Conservation (phyloP, 2,329 filamentous ascomycete genomes). For the Ophiostoma novo-ulmi region DNA sequence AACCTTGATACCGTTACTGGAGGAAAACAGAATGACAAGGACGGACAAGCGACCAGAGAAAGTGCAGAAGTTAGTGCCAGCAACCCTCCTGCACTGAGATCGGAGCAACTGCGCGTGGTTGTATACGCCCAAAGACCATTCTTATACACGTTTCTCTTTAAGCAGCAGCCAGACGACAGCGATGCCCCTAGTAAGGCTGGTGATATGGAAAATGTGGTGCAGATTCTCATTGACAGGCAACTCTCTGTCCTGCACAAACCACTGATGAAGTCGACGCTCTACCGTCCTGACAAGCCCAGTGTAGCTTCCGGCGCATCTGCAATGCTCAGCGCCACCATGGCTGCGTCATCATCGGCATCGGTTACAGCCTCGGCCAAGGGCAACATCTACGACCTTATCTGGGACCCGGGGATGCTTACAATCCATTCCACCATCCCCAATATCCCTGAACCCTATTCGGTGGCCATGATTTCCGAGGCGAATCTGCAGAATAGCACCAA, state of each 20-base stretch:
- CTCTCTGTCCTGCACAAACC: constrained; percentile 54
- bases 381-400: constrained; percentile 58
- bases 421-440: constrained; percentile 62
- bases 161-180: constrained; percentile 44
- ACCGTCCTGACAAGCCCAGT: constrained; percentile 49
- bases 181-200: neutral
- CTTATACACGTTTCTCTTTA: constrained; percentile 71
- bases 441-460: constrained; percentile 49
- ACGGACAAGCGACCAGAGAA: neutral
- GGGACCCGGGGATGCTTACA: constrained; percentile 53
- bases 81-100: constrained; percentile 38
- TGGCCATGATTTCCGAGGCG: neutral
- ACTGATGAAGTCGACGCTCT: constrained; percentile 52
- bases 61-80: neutral
- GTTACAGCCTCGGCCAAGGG: constrained; percentile 25
- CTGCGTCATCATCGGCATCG: neutral
- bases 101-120: constrained; percentile 58
- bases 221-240: constrained; percentile 36
- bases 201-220: constrained; percentile 1
- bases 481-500: neutral
- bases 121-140: constrained; percentile 72
- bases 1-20: too few relatives aligned
- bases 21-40: neutral
- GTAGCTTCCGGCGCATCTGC: constrained; percentile 28
- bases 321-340: constrained; percentile 15